These are phyloP conservation scores for Pythium aristosporum DNA, from an alignment of 352 stramenopile genomes.

Conservation along the genomic window DNA sequence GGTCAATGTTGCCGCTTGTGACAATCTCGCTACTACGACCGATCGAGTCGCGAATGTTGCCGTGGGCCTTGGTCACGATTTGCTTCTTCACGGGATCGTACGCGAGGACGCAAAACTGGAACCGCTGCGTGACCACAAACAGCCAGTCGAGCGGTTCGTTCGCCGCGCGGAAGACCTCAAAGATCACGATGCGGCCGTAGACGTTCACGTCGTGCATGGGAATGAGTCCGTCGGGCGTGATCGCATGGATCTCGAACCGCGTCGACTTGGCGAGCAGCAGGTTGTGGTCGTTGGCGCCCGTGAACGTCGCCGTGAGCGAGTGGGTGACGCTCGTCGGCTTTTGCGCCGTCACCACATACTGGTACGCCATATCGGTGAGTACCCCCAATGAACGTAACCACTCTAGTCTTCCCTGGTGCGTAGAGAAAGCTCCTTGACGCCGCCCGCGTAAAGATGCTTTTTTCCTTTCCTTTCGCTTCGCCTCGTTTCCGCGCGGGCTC, in stretches of 20 bases:
- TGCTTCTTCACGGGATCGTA: slow-evolving; percentile 72
- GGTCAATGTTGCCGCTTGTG: slow-evolving; percentile 87
- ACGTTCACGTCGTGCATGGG: slow-evolving; percentile 84
- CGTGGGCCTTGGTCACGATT: slow-evolving; percentile 85
- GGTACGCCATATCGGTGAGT: slow-evolving; percentile 59
- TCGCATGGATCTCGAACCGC: slow-evolving; percentile 86
- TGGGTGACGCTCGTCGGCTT: slow-evolving; percentile 93
- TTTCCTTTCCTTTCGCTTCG: slow-evolving; percentile 3
- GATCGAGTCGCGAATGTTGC: slow-evolving; percentile 84
- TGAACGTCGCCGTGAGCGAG: slow-evolving; percentile 91
- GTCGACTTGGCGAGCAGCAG: slow-evolving; percentile 88
- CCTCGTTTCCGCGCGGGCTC: slow-evolving; percentile 19
- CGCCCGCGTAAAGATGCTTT: neutral
- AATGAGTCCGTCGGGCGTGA: slow-evolving; percentile 84
- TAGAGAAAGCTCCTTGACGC: neutral
- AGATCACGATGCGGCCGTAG: slow-evolving; percentile 88
- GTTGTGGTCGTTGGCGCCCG: slow-evolving; percentile 84
- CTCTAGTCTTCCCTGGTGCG: neutral
- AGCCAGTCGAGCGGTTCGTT: slow-evolving; percentile 83
- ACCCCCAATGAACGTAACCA: neutral
- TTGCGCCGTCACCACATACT: slow-evolving; percentile 93
- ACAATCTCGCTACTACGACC: slow-evolving; percentile 88
- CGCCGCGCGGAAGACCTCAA: slow-evolving; percentile 78
- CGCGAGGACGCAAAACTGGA: slow-evolving; percentile 88
- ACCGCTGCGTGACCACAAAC: slow-evolving; percentile 88